phyloP scores from a whole-genome alignment of 768 basidiomycete species.

The Lepiota venenata region DNA sequence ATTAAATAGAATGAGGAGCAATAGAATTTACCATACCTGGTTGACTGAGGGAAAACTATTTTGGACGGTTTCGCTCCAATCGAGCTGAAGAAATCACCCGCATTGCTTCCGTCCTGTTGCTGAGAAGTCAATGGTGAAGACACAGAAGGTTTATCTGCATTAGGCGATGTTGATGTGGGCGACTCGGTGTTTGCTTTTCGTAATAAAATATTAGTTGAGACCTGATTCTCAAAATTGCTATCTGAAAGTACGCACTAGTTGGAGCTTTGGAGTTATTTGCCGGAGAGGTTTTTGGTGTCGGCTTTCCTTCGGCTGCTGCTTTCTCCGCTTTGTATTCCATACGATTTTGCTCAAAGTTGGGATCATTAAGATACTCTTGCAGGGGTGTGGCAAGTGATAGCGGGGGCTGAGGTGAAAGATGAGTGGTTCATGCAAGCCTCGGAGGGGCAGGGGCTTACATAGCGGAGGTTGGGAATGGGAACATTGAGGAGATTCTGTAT shows the following conservation, averaged over 20 bases:
- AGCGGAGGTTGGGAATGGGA: constrained; percentile 90
- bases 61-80: too few relatives aligned
- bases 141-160: constrained; percentile 8
- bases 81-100: too few relatives aligned
- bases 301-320: constrained; percentile 47
- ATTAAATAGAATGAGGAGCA: too few relatives aligned
- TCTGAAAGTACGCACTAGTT: background rate
- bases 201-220: background rate
- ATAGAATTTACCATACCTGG: too few relatives aligned
- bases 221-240: background rate
- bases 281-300: background rate
- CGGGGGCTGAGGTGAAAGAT: constrained; percentile 63
- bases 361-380: constrained; percentile 94
- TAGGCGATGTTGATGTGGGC: background rate
- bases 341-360: constrained; percentile 94
- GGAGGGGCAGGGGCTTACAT: constrained; percentile 44
- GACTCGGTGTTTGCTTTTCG: background rate
- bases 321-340: constrained; percentile 88
- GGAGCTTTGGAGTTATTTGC: background rate
- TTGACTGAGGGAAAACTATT: too few relatives aligned
- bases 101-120: too few relatives aligned
- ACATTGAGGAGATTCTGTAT: constrained; percentile 92
- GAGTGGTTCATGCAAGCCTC: background rate
- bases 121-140: too few relatives aligned
- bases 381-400: constrained; percentile 91